These are phyloP conservation scores for Zea luxurians DNA, from an alignment of 176 grass and related monocot genomes.

Conservation along the genomic window DNA sequence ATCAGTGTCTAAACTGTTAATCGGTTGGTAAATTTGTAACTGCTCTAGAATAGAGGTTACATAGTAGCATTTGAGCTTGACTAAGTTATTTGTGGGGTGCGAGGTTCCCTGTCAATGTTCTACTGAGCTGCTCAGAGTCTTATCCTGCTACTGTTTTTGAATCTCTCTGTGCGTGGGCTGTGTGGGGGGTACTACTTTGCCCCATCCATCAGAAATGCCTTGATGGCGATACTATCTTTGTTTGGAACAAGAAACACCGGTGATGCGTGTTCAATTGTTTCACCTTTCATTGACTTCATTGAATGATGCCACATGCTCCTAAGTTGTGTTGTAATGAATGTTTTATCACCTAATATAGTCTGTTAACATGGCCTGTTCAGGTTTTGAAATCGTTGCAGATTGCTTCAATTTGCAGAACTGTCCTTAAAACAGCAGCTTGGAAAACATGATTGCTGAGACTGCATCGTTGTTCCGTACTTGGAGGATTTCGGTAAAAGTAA, in stretches of 20 bases:
- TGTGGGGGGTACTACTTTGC: neutral
- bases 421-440: neutral
- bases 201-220: neutral
- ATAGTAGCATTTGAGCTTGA: constrained; percentile 33
- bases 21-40: constrained; percentile 33
- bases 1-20: constrained; percentile 13
- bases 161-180: neutral
- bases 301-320: too few species aligned
- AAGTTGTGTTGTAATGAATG: neutral
- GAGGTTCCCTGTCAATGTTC: constrained; percentile 22
- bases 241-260: neutral
- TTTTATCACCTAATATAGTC: neutral
- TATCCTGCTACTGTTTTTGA: neutral
- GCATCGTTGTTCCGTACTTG: too few species aligned
- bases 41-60: constrained; percentile 38
- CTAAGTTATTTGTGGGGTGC: constrained; percentile 31
- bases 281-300: neutral
- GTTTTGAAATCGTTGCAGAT: neutral
- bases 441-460: neutral
- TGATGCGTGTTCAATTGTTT: neutral
- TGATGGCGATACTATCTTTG: neutral
- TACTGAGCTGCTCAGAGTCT: neutral
- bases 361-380: neutral
- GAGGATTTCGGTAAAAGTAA: too few species aligned
- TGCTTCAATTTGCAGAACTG: neutral